Evolutionary conservation across 1,139 yeast species (phyloP), one percentile per base, ranked within the genome.

Genomic region (Sugiyamaella neomexicana): DNA sequence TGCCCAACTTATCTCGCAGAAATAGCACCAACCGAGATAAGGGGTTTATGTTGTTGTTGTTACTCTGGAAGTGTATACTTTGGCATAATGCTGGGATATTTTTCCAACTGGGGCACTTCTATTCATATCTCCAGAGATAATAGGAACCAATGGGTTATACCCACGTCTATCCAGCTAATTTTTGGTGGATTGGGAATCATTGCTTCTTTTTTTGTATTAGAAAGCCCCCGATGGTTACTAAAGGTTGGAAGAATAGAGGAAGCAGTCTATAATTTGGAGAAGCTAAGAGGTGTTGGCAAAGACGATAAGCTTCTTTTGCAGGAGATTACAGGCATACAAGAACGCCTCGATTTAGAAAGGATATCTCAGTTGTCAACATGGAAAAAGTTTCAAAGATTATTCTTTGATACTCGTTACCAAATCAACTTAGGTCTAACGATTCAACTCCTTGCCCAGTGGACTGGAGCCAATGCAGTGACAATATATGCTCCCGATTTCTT

Each of bases 401-500:
- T 78, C 77, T 59, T 80, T 75, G 55, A 80, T 75, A 59, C 75
- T 79, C 16, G 55, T 23, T 52, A 46, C 37, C 55, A 52, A 36
- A 41, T 52, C 9, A 16, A 25, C 20, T 41, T 52, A 16, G 50
- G 55, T n/a, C 13, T 52, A 10, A n/a, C 40, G 17, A 72, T 80
- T 16, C 83, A 81, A 61, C 57, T 83, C 46, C 72, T 82, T 53
- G 81, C 83, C 46, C 86, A 82, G 69, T 80, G 85, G 80, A 73
- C 81, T 45, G 87, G 87, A 50, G 83, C 85, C 25, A 82, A 81
- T 59, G 81, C 85, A 1, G 72, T 81, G 49, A 81, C 84, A n/a
- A 79, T 81, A 53, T 81, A 81, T 63, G 80, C 86, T 1, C 55
- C 55, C 17, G 17, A 79, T 56, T 73, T 82, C 55, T 81, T 82